These are phyloP conservation scores for Neofusicoccum ribis DNA, from an alignment of 2,329 filamentous ascomycete species.

Conservation along the genomic window DNA sequence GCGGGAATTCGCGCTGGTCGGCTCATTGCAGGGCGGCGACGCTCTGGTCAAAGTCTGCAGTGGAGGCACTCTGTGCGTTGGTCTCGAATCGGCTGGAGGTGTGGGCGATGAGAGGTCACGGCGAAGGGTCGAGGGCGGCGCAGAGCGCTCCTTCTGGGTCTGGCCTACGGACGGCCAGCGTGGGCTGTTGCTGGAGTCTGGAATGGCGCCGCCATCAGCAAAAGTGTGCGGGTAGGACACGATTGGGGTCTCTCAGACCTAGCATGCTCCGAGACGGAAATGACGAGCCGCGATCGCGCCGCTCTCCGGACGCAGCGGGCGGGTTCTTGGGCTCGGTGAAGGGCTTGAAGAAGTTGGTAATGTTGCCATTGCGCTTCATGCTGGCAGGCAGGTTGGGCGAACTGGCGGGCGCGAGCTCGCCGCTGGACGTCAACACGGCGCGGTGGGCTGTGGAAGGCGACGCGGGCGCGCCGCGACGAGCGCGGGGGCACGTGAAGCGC, in stretches of 20 bases:
- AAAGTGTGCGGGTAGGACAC: not conserved
- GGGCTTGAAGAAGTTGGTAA: conserved; percentile 51
- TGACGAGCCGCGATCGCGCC: conserved; percentile 2
- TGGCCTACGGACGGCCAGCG: not conserved
- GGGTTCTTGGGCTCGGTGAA: conserved; percentile 29
- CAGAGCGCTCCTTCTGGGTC: not conserved
- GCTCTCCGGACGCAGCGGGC: conserved; percentile 17
- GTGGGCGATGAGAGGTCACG: not conserved
- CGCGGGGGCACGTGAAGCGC: not conserved
- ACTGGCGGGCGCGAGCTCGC: not conserved
- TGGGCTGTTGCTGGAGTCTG: not conserved
- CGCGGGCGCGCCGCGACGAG: not conserved
- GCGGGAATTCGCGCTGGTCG: not conserved
- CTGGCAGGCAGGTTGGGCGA: not conserved
- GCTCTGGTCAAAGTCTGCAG: not conserved
- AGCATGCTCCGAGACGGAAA: not conserved
- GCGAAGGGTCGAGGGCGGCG: not conserved
- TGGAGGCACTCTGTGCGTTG: not conserved
- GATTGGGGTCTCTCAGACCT: not conserved
- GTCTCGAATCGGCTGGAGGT: not conserved
- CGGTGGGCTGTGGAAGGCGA: not conserved
- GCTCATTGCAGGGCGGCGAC: not conserved
- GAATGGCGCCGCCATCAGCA: not conserved
- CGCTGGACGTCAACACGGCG: not conserved
- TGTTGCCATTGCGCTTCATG: conserved; percentile 31